Evolutionary conservation across 306 rosid species (phyloP), one percentile per base, ranked within the genome.

Genomic region (Macrotyloma uniflorum): DNA sequence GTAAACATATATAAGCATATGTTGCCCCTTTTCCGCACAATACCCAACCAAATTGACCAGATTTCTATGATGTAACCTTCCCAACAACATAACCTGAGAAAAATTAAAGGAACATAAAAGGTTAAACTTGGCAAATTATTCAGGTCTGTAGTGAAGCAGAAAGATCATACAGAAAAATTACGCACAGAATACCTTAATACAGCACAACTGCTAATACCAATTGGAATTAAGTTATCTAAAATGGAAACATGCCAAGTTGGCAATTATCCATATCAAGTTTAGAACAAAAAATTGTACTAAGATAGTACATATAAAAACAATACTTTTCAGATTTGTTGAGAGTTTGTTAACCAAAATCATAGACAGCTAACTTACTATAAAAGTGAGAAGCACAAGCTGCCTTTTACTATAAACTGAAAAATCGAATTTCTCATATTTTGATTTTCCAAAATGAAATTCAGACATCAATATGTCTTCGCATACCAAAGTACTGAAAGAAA

Each of bases 31-130:
- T 72, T 96, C 99, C 57, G 97, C 96, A 83, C 98, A 93, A 79
- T 88, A 96, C 43, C 99, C 97, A 3, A 96, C 82, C 92, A 96
- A 89, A 84, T 96, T 93, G 81, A 93, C 97, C 30, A 96, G 90
- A 85, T 96, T 96, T 49, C 98, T 85, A 76, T 96, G 99, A 86
- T 96, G 99, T 75, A 96, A 89, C 83, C 99, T 93, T 77, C 99
- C 99, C 80, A 96, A 72, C 83, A 96, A 76, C 90, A 90, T 91
- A 71, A 96, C 99, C 99, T 96, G 91, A 57, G 10, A 53, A 78
- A 51, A 49, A n/a, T 70, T 57, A 9, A 57, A 74, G 43, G 6
- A 78, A 32, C 49, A 46, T 16, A 66, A 58, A 50, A 51, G n/a
- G 23, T 85, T 79, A 75, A 54, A 46, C 33, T 42, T 64, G 68